Evolutionary conservation across 768 basidiomycete genomes (phyloP).

Genomic region (Tulasnella calospora): DNA sequence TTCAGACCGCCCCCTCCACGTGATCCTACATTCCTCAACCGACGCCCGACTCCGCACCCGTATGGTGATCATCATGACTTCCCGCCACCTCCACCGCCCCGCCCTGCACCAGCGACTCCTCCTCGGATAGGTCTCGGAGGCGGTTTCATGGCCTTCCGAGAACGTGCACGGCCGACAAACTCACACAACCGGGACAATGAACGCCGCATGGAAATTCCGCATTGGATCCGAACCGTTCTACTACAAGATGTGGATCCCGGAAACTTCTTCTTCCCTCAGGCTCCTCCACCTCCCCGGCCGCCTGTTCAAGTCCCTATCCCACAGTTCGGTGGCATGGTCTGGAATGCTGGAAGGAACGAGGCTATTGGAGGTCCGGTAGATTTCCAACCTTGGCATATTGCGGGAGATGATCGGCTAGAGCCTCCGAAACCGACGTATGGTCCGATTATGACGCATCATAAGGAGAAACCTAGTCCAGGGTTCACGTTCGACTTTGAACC

Average conservation of each 20-base stretch:
- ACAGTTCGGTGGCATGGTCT: conserved; percentile 12
- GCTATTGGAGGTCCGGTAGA: neutral
- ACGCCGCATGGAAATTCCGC: neutral
- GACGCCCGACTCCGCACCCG: neutral
- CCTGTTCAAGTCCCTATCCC: conserved; percentile 4
- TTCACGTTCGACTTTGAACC: conserved; percentile 22
- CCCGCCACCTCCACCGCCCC: neutral
- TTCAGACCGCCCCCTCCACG: neutral
- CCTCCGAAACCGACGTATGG: conserved; percentile 4
- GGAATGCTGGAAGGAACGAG: conserved; percentile 9
- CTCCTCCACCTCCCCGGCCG: neutral
- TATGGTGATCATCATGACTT: neutral
- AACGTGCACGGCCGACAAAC: neutral
- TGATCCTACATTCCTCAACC: neutral
- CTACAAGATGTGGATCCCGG: neutral
- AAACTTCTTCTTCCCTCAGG: neutral
- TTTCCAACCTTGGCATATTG: neutral
- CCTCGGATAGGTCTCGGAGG: conserved; percentile 14
- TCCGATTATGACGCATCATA: neutral
- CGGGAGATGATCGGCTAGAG: neutral
- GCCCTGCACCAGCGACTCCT: neutral
- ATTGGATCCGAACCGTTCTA: neutral
- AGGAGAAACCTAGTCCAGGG: conserved; percentile 9
- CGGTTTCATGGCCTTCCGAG: conserved; percentile 1
- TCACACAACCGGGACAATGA: neutral